Evolutionary conservation across 1,139 yeast species (phyloP).

Genomic region (Saccharomyces pastorianus): DNA sequence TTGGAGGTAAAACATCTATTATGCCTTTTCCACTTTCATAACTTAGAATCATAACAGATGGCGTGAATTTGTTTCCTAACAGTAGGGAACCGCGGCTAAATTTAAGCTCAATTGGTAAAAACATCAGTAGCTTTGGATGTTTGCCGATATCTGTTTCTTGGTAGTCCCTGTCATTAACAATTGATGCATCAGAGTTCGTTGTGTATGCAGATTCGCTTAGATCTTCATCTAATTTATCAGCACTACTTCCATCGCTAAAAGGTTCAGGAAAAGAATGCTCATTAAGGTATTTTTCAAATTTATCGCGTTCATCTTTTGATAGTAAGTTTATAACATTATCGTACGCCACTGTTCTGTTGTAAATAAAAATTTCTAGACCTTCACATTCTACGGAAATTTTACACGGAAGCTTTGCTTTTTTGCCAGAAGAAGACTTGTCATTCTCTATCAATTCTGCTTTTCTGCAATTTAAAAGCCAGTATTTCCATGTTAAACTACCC

Average conservation of each 20-base stretch:
- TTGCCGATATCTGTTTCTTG: constrained; percentile 7
- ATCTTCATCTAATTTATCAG: constrained; percentile 5
- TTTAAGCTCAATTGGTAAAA: constrained; percentile 51
- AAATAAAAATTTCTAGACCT: constrained; percentile 76
- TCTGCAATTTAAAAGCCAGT: constrained; percentile 62
- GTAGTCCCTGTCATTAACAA: constrained; percentile 20
- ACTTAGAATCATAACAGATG: constrained; percentile 59
- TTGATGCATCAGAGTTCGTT: constrained; percentile 5
- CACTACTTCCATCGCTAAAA: constrained; percentile 7
- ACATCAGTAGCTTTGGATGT: constrained; percentile 30
- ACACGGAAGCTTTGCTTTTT: constrained; percentile 47
- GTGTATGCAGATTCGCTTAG: constrained; percentile 2
- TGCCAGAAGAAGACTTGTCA: constrained; percentile 33
- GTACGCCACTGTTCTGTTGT: constrained; percentile 71
- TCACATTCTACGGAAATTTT: constrained; percentile 53
- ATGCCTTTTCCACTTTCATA: constrained; percentile 50
- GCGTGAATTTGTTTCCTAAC: constrained; percentile 71
- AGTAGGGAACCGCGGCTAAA: constrained; percentile 67
- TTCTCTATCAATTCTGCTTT: constrained; percentile 36
- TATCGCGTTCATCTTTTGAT: constrained; percentile 26
- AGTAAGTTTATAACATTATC: constrained; percentile 51
- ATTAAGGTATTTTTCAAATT: constrained; percentile 24
- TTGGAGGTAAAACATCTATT: constrained; percentile 49
- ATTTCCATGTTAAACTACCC: constrained; percentile 79
- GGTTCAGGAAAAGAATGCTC: constrained; percentile 13